Conservation (phyloP, 371 early-diverging fungal genomes). For the Cladochytrium tenue region DNA sequence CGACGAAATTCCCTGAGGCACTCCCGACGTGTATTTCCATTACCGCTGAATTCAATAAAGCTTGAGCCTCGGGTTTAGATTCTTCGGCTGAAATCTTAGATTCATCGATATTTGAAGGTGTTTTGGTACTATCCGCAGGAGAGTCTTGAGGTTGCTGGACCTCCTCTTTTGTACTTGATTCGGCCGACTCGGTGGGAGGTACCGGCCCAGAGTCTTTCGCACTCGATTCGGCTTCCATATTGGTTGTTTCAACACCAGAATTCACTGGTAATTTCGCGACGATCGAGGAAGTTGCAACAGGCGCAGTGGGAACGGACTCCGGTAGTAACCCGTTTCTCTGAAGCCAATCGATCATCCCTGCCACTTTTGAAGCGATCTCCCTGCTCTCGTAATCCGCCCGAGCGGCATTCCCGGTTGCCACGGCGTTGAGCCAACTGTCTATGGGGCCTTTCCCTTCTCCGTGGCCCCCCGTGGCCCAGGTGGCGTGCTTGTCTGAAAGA, state of each 20-base stretch:
- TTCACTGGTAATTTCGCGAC: neutral
- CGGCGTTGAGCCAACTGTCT: slow-evolving; percentile 36
- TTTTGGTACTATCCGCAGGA: neutral
- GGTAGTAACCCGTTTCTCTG: neutral
- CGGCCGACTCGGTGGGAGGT: neutral
- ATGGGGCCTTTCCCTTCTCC: slow-evolving; percentile 16
- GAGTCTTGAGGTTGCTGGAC: neutral
- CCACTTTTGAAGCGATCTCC: slow-evolving; percentile 35
- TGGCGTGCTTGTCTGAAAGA: slow-evolving; percentile 27
- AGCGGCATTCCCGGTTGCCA: slow-evolving; percentile 34
- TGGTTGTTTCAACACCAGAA: neutral
- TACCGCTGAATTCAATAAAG: neutral
- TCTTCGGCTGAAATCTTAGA: neutral
- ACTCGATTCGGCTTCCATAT: neutral
- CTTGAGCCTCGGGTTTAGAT: neutral
- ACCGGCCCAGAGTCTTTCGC: neutral
- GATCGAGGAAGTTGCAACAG: neutral
- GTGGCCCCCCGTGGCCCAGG: neutral
- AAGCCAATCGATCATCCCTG: slow-evolving; percentile 31
- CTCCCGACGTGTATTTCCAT: too few relatives aligned
- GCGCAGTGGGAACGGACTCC: neutral
- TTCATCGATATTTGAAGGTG: neutral
- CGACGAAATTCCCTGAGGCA: neutral
- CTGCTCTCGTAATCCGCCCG: slow-evolving; percentile 29
- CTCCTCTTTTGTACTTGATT: neutral